A percentile compares a stretch with the other conserved stretches of the same genome.
phyloP scores from a whole-genome alignment of 2,329 filamentous ascomycete genomes.

The Botrytis galanthina region DNA sequence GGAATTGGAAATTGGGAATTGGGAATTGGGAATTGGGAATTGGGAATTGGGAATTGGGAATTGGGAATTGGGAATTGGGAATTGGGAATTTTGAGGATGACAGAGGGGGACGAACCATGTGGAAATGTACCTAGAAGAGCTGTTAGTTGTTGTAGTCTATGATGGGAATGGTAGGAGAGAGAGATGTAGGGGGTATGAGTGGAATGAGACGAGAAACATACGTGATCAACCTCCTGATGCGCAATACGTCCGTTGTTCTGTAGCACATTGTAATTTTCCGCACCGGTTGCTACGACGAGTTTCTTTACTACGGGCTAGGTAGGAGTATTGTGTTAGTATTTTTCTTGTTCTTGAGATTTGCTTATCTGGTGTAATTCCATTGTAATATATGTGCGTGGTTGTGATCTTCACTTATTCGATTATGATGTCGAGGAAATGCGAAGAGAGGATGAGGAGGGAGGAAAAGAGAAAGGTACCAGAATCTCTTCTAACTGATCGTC shows the following conservation, averaged over 20 bases:
- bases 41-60: not conserved
- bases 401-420: not conserved
- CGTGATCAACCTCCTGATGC: slow-evolving; percentile 91
- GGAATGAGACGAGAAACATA: slow-evolving; percentile 46
- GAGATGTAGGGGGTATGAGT: not conserved
- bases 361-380: rapidly evolving
- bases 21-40: too few relatives aligned
- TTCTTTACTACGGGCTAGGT: slow-evolving; percentile 76
- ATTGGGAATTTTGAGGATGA: not conserved
- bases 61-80: not conserved
- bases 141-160: not conserved
- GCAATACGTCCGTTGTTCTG: slow-evolving; percentile 94
- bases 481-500: slow-evolving; percentile 84
- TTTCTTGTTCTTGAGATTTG: not conserved
- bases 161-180: not conserved
- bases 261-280: slow-evolving; percentile 83
- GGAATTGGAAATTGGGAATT: too few relatives aligned
- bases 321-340: not conserved
- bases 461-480: slow-evolving; percentile 52
- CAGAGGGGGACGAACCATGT: slow-evolving; percentile 60
- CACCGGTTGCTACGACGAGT: slow-evolving; percentile 73
- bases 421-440: not conserved
- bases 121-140: slow-evolving; percentile 73
- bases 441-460: slow-evolving; percentile 23
- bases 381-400: not conserved